Conservation (phyloP, 345 rosid genomes). For the Sisymbrium irio region DNA sequence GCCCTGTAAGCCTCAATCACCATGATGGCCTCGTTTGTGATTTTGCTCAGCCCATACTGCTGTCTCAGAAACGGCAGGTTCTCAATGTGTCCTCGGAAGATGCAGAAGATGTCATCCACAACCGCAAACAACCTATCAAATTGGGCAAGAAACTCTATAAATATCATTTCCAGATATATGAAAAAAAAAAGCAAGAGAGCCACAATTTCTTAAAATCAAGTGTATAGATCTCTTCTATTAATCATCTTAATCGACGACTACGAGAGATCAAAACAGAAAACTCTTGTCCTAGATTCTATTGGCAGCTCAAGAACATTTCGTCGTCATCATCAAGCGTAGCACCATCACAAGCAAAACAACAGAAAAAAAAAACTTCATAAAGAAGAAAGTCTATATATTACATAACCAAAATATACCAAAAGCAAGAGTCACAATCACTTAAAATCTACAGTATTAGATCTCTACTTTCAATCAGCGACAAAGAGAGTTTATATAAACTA, state of each 20-base stretch:
- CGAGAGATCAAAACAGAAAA: no score
- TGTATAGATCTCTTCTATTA: neutral
- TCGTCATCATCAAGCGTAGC: neutral
- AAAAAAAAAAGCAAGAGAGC: no score
- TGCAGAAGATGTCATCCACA: slow-evolving; percentile 63
- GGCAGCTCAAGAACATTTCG: neutral
- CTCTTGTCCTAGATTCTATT: no score
- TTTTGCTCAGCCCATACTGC: slow-evolving; percentile 57
- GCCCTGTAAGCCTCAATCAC: slow-evolving; percentile 63
- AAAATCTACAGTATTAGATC: no score
- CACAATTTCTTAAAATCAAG: no score
- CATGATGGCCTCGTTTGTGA: slow-evolving; percentile 54
- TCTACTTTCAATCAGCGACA: no score
- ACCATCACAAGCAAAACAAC: no score
- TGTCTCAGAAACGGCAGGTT: slow-evolving; percentile 53
- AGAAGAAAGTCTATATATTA: no score
- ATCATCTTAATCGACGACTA: no score
- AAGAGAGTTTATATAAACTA: neutral
- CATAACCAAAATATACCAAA: no score
- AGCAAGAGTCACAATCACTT: no score
- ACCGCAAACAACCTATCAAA: slow-evolving; percentile 66
- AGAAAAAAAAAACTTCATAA: no score
- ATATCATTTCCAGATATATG: neutral
- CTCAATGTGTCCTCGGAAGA: slow-evolving; percentile 59
- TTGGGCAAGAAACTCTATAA: neutral